Evolutionary conservation across 257 asterid species (phyloP).

Genomic region (Solanum clarkiae): DNA sequence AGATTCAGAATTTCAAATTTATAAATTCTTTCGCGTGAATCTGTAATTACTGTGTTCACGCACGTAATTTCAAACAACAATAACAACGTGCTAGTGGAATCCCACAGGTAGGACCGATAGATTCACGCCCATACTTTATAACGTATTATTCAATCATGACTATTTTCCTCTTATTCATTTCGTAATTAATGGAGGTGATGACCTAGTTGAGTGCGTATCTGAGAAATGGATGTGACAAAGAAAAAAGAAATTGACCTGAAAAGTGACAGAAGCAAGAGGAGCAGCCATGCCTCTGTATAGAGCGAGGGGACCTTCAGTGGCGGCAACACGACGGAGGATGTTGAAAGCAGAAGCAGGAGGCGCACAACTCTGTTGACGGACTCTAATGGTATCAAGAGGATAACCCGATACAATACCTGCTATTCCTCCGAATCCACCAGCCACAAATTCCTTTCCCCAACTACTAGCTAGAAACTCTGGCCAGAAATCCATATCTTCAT

Average conservation of each 20-base stretch:
- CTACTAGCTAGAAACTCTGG: constrained; percentile 64
- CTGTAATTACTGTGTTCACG: no score
- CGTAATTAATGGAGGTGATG: no score
- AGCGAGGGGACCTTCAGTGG: constrained; percentile 43
- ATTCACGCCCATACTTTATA: no score
- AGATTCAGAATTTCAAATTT: neutral
- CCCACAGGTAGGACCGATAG: fast-evolving
- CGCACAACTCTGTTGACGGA: constrained; percentile 50
- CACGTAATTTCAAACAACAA: no score
- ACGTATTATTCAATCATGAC: no score
- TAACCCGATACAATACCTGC: constrained; percentile 67
- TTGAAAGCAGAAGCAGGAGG: constrained; percentile 29
- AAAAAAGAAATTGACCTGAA: constrained; percentile 34
- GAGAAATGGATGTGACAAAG: no score
- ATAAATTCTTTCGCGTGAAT: neutral
- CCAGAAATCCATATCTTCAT: constrained; percentile 62
- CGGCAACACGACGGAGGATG: constrained; percentile 33
- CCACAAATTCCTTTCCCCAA: constrained; percentile 81
- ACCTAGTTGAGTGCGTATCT: no score
- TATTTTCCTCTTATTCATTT: no score
- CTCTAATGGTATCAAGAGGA: constrained; percentile 74
- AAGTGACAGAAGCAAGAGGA: constrained; percentile 63
- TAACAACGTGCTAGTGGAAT: no score
- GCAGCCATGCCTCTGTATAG: constrained; percentile 83
- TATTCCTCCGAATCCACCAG: constrained; percentile 73